Evolutionary conservation across 164 flowering plant genomes (phyloP), one percentile per base, ranked within the genome.

Genomic region (Piper longum): DNA sequence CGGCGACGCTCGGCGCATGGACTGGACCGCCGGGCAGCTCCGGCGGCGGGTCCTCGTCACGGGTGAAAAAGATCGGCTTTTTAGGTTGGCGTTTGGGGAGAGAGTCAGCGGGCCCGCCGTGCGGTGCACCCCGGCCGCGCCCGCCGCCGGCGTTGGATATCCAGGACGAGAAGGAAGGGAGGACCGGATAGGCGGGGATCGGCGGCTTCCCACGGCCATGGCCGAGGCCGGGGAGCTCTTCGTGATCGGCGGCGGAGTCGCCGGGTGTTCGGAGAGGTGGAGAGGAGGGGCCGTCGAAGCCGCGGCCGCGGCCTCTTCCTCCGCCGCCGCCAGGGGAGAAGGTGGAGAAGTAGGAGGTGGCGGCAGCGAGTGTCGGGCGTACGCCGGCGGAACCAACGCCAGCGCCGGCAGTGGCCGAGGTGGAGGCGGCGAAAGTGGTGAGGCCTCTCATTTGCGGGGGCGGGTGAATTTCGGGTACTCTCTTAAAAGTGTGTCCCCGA

Each of bases 141-240:
- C 70, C 36, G n/a, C 75, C 61, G 40, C 42, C 57, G 3, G 61
- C 19, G 3, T 71, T 41, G 43, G 82, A 57, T 4, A 65, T 57
- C 71, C 73, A 79, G 7, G 81, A 65, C 40, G 82, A 62, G 66
- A 78, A 70, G 4, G 82, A 42, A 48, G 81, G 74, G 19, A 65
- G 54, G 44, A 62, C 41, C 45, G 86, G 78, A 36, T 70, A 3
- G 1, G 80, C 40, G 42, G 75, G 69, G 42, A 70, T 12, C 1
- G 83, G 74, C 1, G 83, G 74, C 40, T 69, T 78, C 43, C 87
- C 86, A 40, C 79, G 78, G 54, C 90, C 86, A 42, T 73, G 81
- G 36, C 71, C 71, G n/a, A n/a, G 60, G 8, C 87, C 87, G 13
- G 2, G 61, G 18, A 2, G 75, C 57, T 42, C 71, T 1, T 71